Evolutionary conservation across 768 basidiomycete species (phyloP), one percentile per base, ranked within the genome.

Genomic region (Punctularia strigosozonata): DNA sequence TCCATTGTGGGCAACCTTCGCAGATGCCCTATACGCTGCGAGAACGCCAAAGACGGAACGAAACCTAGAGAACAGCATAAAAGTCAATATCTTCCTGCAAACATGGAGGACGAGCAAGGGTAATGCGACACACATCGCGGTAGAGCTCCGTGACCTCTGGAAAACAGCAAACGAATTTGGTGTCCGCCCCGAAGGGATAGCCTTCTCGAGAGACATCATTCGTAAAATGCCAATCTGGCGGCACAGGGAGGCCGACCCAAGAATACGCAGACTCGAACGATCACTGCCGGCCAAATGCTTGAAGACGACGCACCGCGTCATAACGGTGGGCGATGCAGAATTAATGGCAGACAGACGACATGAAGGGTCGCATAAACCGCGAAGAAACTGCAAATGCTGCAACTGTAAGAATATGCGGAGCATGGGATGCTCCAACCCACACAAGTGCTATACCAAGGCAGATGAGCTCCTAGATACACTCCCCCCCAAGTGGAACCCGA

Each of bases 181-280:
- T 1, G 12, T 54, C 0, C n/a, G 31, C 0, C 37, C 52, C 3
- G 48, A 55, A n/a, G 42, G 48, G 1, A 18, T 37, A 8, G 37
- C 25, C 0, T 44, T 51, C 19, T 31, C 41, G 1, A 24, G 34
- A 21, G 34, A 49, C 0, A 32, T 50, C 1, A 40, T 38, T 17
- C 8, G 33, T 7, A 2, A 42, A 12, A 49, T 51, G 40, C 57
- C 62, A 15, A 52, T 61, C 0, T 64, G 57, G 60, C 48, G 53
- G 40, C 62, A 64, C 40, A 39, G 19, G 2, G 49, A 41, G n/a
- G 43, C 24, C 17, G 41, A 45, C 4, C 6, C 21, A 2, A 23
- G 25, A 17, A 45, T 25, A 5, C 28, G 39, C 1, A 4, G 14
- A 0, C 23, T 38, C n/a, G n/a, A n/a, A n/a, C n/a, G n/a, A n/a